Evolutionary conservation across 495 filamentous ascomycete genomes (phyloP), one percentile per base, ranked within the genome.

Genomic region (Penicillium goetzii): DNA sequence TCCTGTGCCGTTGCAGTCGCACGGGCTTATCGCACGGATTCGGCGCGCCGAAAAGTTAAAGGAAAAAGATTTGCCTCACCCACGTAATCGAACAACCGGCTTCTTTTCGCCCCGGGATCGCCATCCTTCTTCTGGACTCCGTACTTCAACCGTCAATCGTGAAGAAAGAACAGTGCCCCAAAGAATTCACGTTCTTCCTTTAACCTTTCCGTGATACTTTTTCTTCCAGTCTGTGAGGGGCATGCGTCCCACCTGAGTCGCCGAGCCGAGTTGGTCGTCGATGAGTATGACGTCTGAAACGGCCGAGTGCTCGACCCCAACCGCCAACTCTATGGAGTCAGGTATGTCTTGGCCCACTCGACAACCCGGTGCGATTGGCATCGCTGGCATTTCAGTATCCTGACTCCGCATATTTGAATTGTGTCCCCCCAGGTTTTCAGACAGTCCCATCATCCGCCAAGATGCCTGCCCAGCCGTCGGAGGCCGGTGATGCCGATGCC

Each of bases 251-350:
- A 67, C 75, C 56, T 54, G 41, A 56, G 38, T 64, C 64, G 55
- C 62, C 60, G 60, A 62, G 55, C 62, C 60, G 60, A 62, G 54
- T 58, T 62, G 67, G 59, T 66, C 34, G 64, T 68, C 70, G 67
- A 69, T 61, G 71, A 74, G 68, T 76, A 80, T 79, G 76, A 80
- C 76, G 78, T 80, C 78, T 76, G 74, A 76, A 73, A 55, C 66
- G 62, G 72, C 72, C 67, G 65, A 70, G 38, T 14, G 17, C 62
- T 73, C 71, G 62, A 63, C 71, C 63, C 64, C 64, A 67, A 51
- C 64, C 34, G 63, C 62, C 58, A 64, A 70, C 56, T 36, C 54
- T 40, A 72, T 67, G 72, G 69, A 75, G 61, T 68, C 71, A 67
- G 72, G 78, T 80, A 71, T 74, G 76, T 73, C 70, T 66, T 69